Evolutionary conservation across 225 moss, liverwort and hornwort genomes (phyloP), one percentile per base, ranked within the genome.

Genomic region (Sphagnum tenellum): DNA sequence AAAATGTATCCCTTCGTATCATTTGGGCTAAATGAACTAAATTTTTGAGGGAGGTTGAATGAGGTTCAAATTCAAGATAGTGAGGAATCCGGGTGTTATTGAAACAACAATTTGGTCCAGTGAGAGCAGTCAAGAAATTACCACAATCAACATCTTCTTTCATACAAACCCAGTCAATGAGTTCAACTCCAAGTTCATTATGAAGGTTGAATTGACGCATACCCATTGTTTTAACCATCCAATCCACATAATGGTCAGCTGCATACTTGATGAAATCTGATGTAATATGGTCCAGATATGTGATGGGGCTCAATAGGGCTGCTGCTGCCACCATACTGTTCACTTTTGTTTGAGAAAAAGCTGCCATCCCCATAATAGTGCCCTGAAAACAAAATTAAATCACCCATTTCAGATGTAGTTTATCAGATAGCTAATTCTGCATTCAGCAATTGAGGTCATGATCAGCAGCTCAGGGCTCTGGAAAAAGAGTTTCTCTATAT

Each of bases 101-200:
- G 82, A 98, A 98, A 80, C 98, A 93, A 72, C 98, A 98, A 68
- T 98, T 98, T 3, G 82, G 88, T 5, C 96, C 96, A 52, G 98
- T 98, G 64, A 98, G 77, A 72, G 89, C 69, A 3, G 89, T 85
- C 70, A 98, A 50, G 12, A 93, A 60, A 61, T 98, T 78, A 0
- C 90, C 90, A 69, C 98, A 98, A 59, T 98, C 82, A 1, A 93
- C 93, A 6, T 75, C 79, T 10, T 59, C 73, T 55, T 84, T 66
- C 61, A 68, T 74, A 55, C 98, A 98, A 45, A 93, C 87, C 71
- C 80, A 88, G 57, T 98, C 82, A 73, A 87, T 29, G 9, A 98
- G 79, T 75, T 76, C 76, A 62, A 90, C 87, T 45, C 92, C 98
- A 46, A 78, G 50, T 62, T 90, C 87, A 66, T 82, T 94, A 29